phyloP scores from a whole-genome alignment of 306 rosid species.

The Malus sieversii region DNA sequence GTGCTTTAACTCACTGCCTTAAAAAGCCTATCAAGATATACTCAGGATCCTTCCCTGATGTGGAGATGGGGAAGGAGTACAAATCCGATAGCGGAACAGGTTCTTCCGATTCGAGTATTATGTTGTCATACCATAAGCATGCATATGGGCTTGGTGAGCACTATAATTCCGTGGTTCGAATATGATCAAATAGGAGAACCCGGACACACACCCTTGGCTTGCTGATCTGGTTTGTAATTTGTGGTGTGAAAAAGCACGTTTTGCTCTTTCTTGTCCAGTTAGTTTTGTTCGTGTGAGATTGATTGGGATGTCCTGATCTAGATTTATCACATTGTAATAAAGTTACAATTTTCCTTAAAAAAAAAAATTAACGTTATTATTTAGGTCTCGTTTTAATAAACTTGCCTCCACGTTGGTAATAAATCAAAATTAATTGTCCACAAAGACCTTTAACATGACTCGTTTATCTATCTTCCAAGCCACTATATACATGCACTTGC shows the following conservation, averaged over 20 bases:
- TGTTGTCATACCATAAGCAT: conserved; percentile 87
- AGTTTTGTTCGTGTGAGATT: no score
- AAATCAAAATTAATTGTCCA: no score
- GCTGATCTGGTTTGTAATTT: conserved; percentile 11
- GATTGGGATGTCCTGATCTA: no score
- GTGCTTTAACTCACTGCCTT: conserved; percentile 79
- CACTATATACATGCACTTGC: no score
- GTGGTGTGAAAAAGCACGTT: conserved; percentile 9
- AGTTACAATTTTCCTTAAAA: no score
- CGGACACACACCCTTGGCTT: conserved; percentile 1
- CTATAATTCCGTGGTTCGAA: conserved; percentile 76
- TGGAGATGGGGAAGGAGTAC: conserved; percentile 97
- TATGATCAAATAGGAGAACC: conserved; percentile 19
- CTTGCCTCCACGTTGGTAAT: no score
- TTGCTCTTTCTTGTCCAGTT: neutral
- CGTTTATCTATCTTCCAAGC: no score
- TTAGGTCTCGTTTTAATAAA: no score
- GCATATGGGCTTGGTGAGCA: conserved; percentile 96
- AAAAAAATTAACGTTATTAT: no score
- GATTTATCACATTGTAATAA: no score
- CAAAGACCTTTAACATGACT: no score
- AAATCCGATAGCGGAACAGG: conserved; percentile 28
- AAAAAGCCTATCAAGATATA: conserved; percentile 70
- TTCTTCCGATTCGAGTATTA: conserved; percentile 39
- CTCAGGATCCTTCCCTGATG: conserved; percentile 96